Evolutionary conservation across 441 rosid genomes (phyloP), one percentile per base, ranked within the genome.

Genomic region (Euphorbia schlechtendalii): DNA sequence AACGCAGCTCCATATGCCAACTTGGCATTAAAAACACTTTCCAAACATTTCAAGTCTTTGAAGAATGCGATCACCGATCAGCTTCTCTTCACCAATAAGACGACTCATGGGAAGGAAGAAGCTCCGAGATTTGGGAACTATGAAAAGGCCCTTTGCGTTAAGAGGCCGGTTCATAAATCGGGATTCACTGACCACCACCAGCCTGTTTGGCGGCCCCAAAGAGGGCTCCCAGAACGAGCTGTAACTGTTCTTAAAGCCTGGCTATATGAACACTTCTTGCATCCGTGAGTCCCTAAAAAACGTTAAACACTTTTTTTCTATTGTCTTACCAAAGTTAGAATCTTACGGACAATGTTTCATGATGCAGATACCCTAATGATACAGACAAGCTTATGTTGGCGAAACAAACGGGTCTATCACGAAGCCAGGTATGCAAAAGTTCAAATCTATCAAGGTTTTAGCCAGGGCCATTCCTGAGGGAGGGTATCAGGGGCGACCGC

Each of bases 171-270:
- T 34, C 75, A 78, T 53, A 82, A 71, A 60, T 64, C 84, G 2
- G 82, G 81, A 55, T 76, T 79, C 65, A 70, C 73, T 32, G 88
- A 86, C 20, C 86, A 84, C n/a, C n/a, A n/a, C 76, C 93, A 86
- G 65, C 87, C 88, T 57, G 84, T 84, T 20, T 90, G 94, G 96
- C 80, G 96, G 61, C 92, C 97, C 20, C 97, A 90, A 58, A 79
- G 94, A 61, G 97, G 94, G 58, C 84, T 90, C 48, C 97, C 96
- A 10, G 97, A 88, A 76, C 87, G 92, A 36, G 90, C 94, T 7
- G 96, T 90, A 24, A 76, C 86, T 0, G 92, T 90, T 36, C 90
- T 90, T 15, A 76, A 85, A 68, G 96, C 96, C 54, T 90, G 97
- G 97, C 75, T 90, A 61, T 90, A 86, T 40, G 97, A 90, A 52